Percentiles rank a stretch among this genome's conserved stretches.
Conservation (phyloP, 305 asterid genomes). For the Caryopteris hybrid region DNA sequence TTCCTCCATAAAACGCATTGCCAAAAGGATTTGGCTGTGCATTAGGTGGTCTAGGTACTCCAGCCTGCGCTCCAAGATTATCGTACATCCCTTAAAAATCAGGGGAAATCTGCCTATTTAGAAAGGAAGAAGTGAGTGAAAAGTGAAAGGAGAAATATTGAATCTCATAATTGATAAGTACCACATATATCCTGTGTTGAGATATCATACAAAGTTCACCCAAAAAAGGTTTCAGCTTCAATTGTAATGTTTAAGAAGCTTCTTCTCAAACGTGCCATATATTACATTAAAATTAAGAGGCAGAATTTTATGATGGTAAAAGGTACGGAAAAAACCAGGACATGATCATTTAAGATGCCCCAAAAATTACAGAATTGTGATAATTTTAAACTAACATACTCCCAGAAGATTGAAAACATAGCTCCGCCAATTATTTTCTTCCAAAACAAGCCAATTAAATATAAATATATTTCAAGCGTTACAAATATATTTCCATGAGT, state of each 20-base stretch:
- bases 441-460: not conserved
- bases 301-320: not conserved
- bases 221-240: not conserved
- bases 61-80: conserved; percentile 48
- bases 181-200: not conserved
- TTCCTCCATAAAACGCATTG: conserved; percentile 42
- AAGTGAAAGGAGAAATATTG: not conserved
- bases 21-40: conserved; percentile 48
- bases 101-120: not conserved
- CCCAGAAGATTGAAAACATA: conserved; percentile 1
- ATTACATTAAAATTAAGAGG: not conserved
- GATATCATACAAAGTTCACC: not conserved
- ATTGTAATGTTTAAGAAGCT: not conserved
- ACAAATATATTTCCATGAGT: not conserved
- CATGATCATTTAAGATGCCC: not conserved
- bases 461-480: not conserved
- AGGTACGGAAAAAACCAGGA: not conserved
- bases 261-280: not conserved
- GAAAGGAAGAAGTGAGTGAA: not conserved
- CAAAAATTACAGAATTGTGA: not conserved
- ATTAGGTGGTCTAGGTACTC: conserved; percentile 38
- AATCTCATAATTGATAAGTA: not conserved
- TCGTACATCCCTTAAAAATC: conserved; percentile 45
- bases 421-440: not conserved
- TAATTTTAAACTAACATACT: not conserved